phyloP scores from a whole-genome alignment of 176 grass and related monocot genomes.

The Puccinellia tenuiflora region DNA sequence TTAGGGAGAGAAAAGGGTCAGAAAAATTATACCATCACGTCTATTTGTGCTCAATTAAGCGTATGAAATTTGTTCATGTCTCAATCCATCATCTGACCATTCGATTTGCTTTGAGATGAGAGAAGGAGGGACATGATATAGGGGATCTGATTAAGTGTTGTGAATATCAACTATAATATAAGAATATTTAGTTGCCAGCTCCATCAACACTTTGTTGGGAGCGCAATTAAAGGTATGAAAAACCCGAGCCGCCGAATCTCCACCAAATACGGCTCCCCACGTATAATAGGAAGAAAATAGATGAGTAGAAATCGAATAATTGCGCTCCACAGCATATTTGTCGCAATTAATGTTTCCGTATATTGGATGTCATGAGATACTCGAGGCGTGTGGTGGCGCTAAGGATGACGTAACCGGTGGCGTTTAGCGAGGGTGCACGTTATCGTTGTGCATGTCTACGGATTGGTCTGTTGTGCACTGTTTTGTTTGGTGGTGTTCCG shows the following conservation, averaged over 20 bases:
- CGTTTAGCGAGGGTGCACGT: background rate
- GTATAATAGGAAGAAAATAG: background rate
- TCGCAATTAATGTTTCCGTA: background rate
- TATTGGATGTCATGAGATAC: background rate
- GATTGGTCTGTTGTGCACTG: background rate
- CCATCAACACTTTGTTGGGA: background rate
- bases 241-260: background rate
- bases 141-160: background rate
- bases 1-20: background rate
- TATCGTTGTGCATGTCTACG: background rate
- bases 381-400: background rate
- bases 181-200: background rate
- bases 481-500: background rate
- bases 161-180: background rate
- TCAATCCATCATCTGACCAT: background rate
- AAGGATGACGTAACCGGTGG: background rate
- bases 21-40: background rate
- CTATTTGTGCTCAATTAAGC: background rate
- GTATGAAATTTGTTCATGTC: background rate
- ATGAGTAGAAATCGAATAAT: background rate
- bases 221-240: background rate
- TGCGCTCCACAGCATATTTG: background rate
- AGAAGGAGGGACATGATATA: background rate
- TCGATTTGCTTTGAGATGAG: background rate
- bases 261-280: background rate